Base-by-base conservation (phyloP, 106 monocot genomes). In the Gastrodia elata region DNA sequence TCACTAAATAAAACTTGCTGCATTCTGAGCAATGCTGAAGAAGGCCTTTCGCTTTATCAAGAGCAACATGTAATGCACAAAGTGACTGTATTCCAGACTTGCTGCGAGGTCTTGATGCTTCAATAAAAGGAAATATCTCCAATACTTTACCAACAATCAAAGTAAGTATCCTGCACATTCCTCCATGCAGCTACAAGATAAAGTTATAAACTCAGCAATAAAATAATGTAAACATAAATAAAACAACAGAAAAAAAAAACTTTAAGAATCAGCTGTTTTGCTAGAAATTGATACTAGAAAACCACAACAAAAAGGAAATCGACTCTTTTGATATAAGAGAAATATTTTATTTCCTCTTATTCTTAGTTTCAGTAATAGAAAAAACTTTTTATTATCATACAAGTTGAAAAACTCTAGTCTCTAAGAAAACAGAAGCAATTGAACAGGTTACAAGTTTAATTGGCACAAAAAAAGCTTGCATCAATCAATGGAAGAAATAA, bases 1-100 rank as follows among this genome's bases (percentile, higher is more conserved):
- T 84, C 68, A 96, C 95, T 81, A 96, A 80, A 71, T 96, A 96
- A 73, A 96, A 83, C 74, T 87, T 96, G 85, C 91, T 96, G 39
- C 87, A 92, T 49, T 92, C 87, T 9, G 91, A 83, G 61, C 95
- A 96, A 78, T 92, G 91, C 76, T 68, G 81, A 56, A 96, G 91
- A 76, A 96, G 91, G 40, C 55, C 73, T 77, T 92, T 96, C 44
- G 91, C 85, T 55, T 85, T 91, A 48, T 92, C 89, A 46, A 92
- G 91, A 33, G 87, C 81, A 18, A 92, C 86, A 61, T 96, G 95
- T 56, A 96, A 75, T 4, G 92, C 85, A 73, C 95, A 96, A 20
- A 92, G 72, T 18, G 91, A 79, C 43, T 92, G 87, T 58, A 96
- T 89, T 26, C 95, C 95, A 41, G 91, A 96, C 68, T 89, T 96